Conservation (phyloP, 306 rosid species). For the peach (Prunus persica) region DNA sequence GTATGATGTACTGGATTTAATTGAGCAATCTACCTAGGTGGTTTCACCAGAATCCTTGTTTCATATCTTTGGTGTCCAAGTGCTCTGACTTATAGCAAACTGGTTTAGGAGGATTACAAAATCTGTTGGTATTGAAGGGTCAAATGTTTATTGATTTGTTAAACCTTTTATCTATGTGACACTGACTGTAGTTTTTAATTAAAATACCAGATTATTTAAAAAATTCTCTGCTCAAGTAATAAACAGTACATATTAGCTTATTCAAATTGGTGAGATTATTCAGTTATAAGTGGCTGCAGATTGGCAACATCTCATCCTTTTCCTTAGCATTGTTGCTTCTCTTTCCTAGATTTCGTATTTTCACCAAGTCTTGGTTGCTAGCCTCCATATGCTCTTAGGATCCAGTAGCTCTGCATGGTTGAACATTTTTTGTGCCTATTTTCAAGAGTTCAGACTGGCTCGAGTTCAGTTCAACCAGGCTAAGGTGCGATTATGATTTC, state of each 20-base stretch:
- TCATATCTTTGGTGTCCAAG: background rate
- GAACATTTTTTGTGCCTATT: too few relatives aligned
- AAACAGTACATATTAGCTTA: too few relatives aligned
- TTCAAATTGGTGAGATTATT: too few relatives aligned
- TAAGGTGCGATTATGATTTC: too few relatives aligned
- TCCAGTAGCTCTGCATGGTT: too few relatives aligned
- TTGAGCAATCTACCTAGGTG: conserved; percentile 4
- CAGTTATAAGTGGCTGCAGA: too few relatives aligned
- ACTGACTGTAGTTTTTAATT: too few relatives aligned
- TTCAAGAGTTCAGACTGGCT: too few relatives aligned
- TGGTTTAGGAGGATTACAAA: background rate
- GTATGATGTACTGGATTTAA: conserved; percentile 9
- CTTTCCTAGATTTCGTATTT: background rate
- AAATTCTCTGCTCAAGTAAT: too few relatives aligned
- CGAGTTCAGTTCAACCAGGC: too few relatives aligned
- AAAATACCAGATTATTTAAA: too few relatives aligned
- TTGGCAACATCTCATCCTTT: background rate
- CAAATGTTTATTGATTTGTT: background rate
- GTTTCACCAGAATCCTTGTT: background rate
- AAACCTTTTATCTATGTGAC: background rate
- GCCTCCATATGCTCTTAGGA: too few relatives aligned
- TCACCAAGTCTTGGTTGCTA: background rate
- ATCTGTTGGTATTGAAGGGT: background rate
- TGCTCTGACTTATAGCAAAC: background rate
- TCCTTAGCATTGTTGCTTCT: background rate